Evolutionary conservation across 2,329 filamentous ascomycete species (phyloP).

Genomic region (Botrytis medusae): DNA sequence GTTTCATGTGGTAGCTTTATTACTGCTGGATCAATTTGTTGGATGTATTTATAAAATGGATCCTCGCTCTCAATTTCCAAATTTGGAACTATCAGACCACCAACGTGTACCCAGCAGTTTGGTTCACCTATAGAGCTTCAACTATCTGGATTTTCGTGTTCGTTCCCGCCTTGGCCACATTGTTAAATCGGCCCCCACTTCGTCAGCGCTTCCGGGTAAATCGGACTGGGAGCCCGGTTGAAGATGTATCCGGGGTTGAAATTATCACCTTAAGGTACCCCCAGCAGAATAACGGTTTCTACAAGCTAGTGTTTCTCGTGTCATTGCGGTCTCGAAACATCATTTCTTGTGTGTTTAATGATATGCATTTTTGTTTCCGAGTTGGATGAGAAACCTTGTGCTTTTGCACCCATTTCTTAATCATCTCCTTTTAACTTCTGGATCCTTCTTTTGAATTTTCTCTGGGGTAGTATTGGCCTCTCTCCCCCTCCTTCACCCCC

Average conservation of each 20-base stretch:
- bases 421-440: not conserved
- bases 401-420: not conserved
- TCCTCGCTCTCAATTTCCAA: not conserved
- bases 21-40: not conserved
- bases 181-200: not conserved
- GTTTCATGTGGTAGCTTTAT: constrained; percentile 2
- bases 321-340: not conserved
- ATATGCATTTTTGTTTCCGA: too few relatives aligned
- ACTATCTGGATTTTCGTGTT: not conserved
- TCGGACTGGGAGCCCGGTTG: not conserved
- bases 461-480: not conserved
- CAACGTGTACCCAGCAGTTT: not conserved
- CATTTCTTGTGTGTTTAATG: not conserved
- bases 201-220: not conserved
- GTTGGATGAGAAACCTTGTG: not conserved
- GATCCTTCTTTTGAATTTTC: not conserved
- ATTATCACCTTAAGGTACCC: not conserved
- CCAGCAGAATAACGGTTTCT: not conserved
- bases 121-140: not conserved
- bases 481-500: too few relatives aligned
- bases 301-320: not conserved
- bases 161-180: not conserved
- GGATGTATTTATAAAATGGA: not conserved
- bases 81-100: not conserved
- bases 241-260: not conserved